phyloP scores from a whole-genome alignment of 202 grass and related monocot species.

The Carex arenaria region DNA sequence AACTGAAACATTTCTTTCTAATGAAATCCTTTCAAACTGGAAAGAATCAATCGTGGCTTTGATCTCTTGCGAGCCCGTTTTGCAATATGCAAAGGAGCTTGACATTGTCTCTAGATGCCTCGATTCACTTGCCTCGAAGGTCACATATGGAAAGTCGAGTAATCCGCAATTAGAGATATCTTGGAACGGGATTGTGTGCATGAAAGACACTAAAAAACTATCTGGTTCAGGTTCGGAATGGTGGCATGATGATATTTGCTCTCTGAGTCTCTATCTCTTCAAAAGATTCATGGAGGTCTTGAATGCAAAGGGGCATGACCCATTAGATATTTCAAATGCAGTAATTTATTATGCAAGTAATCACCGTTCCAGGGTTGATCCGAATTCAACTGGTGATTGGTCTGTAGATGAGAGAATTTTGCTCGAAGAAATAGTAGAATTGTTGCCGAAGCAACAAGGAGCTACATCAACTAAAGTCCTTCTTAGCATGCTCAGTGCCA shows the following conservation, averaged over 20 bases:
- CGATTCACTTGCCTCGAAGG: constrained; percentile 70
- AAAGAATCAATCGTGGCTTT: constrained; percentile 81
- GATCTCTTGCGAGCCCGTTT: constrained; percentile 65
- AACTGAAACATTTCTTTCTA: constrained; percentile 65
- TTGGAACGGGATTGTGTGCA: constrained; percentile 16
- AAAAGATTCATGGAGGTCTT: constrained; percentile 82
- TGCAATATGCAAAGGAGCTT: constrained; percentile 62
- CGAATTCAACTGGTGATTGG: constrained; percentile 55
- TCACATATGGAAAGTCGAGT: constrained; percentile 3
- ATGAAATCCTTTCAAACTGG: constrained; percentile 63
- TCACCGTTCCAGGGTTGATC: constrained; percentile 55
- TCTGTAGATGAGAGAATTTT: constrained; percentile 75
- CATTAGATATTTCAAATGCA: constrained; percentile 52
- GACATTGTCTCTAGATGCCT: constrained; percentile 78
- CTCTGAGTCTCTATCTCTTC: constrained; percentile 76
- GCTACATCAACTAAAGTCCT: constrained; percentile 67
- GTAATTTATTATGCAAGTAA: constrained; percentile 79
- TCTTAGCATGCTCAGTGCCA: constrained; percentile 63
- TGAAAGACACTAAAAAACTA: background rate
- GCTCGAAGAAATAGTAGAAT: constrained; percentile 83
- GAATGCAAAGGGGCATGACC: constrained; percentile 66
- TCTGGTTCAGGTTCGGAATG: constrained; percentile 33
- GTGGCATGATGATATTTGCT: constrained; percentile 86
- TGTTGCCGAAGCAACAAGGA: constrained; percentile 69
- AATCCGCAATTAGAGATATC: background rate